Conservation (phyloP, 2,329 filamentous ascomycete species). For the Scopulariopsis brevicaulis region DNA sequence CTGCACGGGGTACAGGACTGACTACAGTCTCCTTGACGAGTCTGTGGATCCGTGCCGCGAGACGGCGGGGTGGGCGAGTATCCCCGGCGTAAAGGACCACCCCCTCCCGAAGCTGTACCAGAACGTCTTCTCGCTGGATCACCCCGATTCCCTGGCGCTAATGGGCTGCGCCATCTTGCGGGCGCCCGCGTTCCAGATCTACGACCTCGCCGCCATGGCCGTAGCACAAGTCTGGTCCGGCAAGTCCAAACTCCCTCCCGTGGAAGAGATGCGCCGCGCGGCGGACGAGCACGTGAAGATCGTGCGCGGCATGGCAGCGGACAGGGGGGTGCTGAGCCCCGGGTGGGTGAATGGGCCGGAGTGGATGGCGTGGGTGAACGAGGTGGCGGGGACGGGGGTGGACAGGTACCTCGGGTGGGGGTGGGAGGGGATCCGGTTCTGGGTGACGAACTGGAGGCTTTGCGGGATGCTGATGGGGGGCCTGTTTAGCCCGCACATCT, state of each 20-base stretch:
- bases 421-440: conserved; percentile 25
- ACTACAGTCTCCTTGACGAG: conserved; percentile 16
- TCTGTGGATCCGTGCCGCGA: conserved; percentile 13
- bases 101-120: conserved; percentile 25
- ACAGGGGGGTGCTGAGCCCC: not conserved
- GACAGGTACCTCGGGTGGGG: conserved; percentile 27
- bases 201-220: conserved; percentile 29
- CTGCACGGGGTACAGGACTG: conserved; percentile 21
- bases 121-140: conserved; percentile 29
- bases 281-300: not conserved
- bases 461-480: conserved; percentile 25
- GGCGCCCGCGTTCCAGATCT: conserved; percentile 20
- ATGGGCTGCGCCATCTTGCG: conserved; percentile 23
- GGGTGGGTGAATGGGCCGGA: conserved; percentile 17
- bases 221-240: conserved; percentile 31
- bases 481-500: conserved; percentile 26
- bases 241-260: conserved; percentile 21
- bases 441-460: conserved; percentile 23
- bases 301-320: not conserved
- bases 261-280: conserved; percentile 20
- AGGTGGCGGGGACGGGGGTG: conserved; percentile 27
- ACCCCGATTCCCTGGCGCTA: conserved; percentile 31
- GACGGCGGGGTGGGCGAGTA: conserved; percentile 4
- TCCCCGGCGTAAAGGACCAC: conserved; percentile 8
- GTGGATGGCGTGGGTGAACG: conserved; percentile 27